Evolutionary conservation across 148 eudicot species (phyloP).

Genomic region (Talinum fruticosum): DNA sequence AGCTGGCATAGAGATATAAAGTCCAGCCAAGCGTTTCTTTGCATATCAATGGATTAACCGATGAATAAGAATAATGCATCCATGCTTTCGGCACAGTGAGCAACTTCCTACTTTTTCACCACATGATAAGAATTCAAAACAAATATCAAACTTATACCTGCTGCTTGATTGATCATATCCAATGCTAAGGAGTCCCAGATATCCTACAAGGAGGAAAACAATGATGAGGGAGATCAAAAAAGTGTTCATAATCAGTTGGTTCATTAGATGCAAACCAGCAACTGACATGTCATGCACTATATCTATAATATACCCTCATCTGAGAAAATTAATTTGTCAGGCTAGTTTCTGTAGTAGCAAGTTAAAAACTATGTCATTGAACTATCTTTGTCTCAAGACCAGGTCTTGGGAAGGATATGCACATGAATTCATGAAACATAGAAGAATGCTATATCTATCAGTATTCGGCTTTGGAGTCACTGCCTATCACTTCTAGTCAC

Average conservation of each 20-base stretch:
- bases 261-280: not conserved
- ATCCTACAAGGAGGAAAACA: slow-evolving; percentile 36
- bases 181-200: slow-evolving; percentile 85
- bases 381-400: not conserved
- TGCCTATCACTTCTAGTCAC: not conserved
- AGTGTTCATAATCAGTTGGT: not conserved
- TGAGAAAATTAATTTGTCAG: not conserved
- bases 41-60: not conserved
- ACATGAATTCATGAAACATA: not conserved
- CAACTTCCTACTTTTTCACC: not conserved
- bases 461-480: not conserved
- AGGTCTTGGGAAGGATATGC: not conserved
- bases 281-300: not conserved
- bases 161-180: slow-evolving; percentile 75
- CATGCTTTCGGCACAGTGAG: not conserved
- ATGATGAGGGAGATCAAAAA: not conserved
- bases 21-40: not conserved
- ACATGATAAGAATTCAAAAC: not conserved
- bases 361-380: not conserved
- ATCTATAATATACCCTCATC: not conserved
- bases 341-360: slow-evolving; percentile 2
- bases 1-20: not conserved
- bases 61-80: not conserved
- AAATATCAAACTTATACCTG: slow-evolving; percentile 51
- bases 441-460: not conserved